Conservation (phyloP, 257 asterid genomes). For the Lantana camara region DNA sequence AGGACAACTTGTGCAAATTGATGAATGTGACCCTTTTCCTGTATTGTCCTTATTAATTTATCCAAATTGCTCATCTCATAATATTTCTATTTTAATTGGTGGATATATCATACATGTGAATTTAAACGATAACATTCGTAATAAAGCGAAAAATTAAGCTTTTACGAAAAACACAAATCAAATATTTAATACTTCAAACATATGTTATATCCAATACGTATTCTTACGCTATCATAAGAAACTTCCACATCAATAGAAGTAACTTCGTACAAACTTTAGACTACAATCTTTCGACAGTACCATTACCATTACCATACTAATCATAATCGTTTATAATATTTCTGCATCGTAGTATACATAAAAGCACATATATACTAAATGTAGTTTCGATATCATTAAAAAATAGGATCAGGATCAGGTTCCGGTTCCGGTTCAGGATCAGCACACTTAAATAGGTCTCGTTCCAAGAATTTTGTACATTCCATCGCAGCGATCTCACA, state of each 20-base stretch:
- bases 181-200: too few species aligned
- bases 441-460: slow-evolving; percentile 30
- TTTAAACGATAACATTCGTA: too few species aligned
- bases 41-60: neutral
- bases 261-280: too few species aligned
- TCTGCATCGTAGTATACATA: slow-evolving; percentile 40
- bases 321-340: slow-evolving; percentile 36
- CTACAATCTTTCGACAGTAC: too few species aligned
- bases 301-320: slow-evolving; percentile 12
- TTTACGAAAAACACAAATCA: too few species aligned
- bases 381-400: neutral
- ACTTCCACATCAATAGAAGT: too few species aligned
- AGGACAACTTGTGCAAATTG: slow-evolving; percentile 42
- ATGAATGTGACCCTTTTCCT: slow-evolving; percentile 33
- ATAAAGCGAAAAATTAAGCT: too few species aligned
- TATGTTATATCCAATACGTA: too few species aligned
- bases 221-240: too few species aligned
- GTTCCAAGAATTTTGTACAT: slow-evolving; percentile 22
- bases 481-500: slow-evolving; percentile 39
- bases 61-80: slow-evolving; percentile 11
- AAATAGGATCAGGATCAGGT: slow-evolving; percentile 28
- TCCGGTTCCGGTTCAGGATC: slow-evolving; percentile 26
- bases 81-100: neutral
- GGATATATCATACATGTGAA: too few species aligned
- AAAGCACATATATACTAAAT: slow-evolving; percentile 35